These are phyloP conservation scores for Trichosphaerium sp. DNA, from an alignment of 78 protist genomes.

Conservation along the genomic window DNA sequence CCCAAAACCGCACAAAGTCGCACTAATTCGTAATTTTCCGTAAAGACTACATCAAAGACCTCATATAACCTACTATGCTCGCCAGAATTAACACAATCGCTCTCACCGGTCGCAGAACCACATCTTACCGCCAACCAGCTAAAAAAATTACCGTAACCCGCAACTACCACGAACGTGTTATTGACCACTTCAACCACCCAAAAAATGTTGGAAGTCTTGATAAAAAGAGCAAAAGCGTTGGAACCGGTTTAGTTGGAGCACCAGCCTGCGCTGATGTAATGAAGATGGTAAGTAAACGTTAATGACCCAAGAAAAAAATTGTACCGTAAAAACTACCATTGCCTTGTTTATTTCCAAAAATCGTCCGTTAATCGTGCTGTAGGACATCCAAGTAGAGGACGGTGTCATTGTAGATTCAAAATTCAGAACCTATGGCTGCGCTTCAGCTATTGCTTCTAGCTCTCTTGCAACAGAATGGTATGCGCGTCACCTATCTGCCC, in stretches of 20 bases:
- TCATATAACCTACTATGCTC: not conserved
- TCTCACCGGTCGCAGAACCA: not conserved
- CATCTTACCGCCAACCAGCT: not conserved
- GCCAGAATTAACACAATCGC: not conserved
- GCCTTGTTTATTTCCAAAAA: not conserved
- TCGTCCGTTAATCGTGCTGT: not conserved
- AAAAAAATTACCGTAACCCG: not conserved
- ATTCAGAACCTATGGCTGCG: constrained; percentile 96
- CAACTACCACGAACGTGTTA: constrained; percentile 54
- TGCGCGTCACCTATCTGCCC: constrained; percentile 42
- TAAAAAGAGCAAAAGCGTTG: constrained; percentile 68
- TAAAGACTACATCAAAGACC: not conserved
- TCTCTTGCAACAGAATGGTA: constrained; percentile 67
- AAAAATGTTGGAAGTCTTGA: constrained; percentile 90
- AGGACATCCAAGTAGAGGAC: not conserved
- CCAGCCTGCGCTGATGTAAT: constrained; percentile 95
- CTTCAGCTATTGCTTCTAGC: constrained; percentile 90
- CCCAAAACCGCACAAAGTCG: too few species aligned
- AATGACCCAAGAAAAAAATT: constrained; percentile 18
- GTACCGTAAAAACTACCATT: not conserved
- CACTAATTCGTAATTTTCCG: too few species aligned
- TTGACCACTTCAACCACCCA: constrained; percentile 94
- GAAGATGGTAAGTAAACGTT: constrained; percentile 77
- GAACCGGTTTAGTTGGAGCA: constrained; percentile 82
- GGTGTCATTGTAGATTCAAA: constrained; percentile 48